Evolutionary conservation across 2,329 filamentous ascomycete species (phyloP).

Genomic region (Rutstroemia sp.): DNA sequence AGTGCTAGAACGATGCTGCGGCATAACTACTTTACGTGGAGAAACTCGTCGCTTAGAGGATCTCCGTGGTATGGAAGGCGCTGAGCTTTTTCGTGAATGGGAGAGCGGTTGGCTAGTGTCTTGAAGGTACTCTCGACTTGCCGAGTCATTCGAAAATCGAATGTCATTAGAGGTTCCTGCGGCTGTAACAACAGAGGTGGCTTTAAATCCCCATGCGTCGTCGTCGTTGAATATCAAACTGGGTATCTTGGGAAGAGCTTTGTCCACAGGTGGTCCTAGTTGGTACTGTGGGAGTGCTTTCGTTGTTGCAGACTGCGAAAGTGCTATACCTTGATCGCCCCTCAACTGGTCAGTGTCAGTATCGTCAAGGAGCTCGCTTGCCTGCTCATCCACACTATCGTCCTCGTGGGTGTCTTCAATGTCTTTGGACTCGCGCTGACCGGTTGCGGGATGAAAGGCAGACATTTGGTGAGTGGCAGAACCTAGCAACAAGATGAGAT

Average conservation of each 20-base stretch:
- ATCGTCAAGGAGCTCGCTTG: slow-evolving; percentile 20
- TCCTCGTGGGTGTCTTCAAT: not conserved
- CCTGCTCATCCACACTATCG: slow-evolving; percentile 22
- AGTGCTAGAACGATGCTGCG: not conserved
- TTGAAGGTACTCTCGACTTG: not conserved
- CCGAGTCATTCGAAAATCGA: not conserved
- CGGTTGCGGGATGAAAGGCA: not conserved
- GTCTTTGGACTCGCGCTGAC: not conserved
- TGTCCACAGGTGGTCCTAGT: slow-evolving; percentile 6
- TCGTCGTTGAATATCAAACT: slow-evolving; percentile 15
- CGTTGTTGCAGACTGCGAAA: not conserved
- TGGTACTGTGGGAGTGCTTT: not conserved
- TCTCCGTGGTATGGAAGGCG: slow-evolving; percentile 19
- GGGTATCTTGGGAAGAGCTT: slow-evolving; percentile 14
- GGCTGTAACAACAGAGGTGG: slow-evolving; percentile 12
- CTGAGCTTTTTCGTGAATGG: slow-evolving; percentile 14
- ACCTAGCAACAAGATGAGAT: not conserved
- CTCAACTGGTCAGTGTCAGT: slow-evolving; percentile 10
- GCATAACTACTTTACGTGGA: slow-evolving; percentile 1
- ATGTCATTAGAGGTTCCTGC: slow-evolving; percentile 1
- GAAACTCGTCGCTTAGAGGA: slow-evolving; percentile 19
- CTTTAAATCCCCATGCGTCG: slow-evolving; percentile 16
- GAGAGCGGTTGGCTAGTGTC: not conserved
- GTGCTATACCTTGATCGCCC: slow-evolving; percentile 7
- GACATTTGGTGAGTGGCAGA: not conserved